Base-by-base conservation (phyloP, 345 rosid species). In the Gynandropsis gynandra region DNA sequence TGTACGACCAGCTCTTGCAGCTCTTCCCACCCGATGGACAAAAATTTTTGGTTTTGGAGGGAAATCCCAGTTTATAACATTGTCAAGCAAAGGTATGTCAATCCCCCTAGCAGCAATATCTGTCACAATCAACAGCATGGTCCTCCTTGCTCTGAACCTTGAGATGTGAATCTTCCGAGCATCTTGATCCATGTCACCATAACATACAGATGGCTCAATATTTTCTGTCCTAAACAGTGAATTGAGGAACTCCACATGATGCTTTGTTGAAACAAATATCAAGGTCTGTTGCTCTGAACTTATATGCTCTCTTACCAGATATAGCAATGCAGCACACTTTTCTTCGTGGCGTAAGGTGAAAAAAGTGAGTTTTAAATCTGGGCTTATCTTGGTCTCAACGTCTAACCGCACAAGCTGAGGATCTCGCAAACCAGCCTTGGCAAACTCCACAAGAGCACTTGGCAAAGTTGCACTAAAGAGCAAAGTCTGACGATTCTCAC, bases 41-140 rank as follows among this genome's bases (percentile, higher is more conserved):
- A 92, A 92, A 39, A 92, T 77, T 62, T 87, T 92, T 40, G 98
- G 96, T 55, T 81, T 84, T 1, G 96, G 90, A 37, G 98, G 96
- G 47, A 85, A 92, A 68, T 92, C 98, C 95, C 95, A 92, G 67
- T 92, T 87, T 41, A 92, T 84, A 53, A 87, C 98, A 71, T 92
- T 92, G 64, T 92, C 98, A 54, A 92, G 96, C 72, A 92, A 73
- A 0, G 96, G 98, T 52, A 92, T 87, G 54, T 92, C 98, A 46
- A 92, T 92, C 17, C 98, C 98, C 63, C 98, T 82, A 49, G 98
- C 96, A 9, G 98, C 96, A 60, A 92, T 76, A 74, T 92, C 98
- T 1, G 95, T 92, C 54, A 92, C 98, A 67, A 92, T 72, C 66
- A 92, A 68, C 71, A 87, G 27, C 98, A 76, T 87, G 18, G 95